A percentile compares a stretch with the other conserved stretches of the same genome.
These are phyloP conservation scores for Globisporangium cederbergense DNA, from an alignment of 352 stramenopile genomes.

Conservation along the genomic window DNA sequence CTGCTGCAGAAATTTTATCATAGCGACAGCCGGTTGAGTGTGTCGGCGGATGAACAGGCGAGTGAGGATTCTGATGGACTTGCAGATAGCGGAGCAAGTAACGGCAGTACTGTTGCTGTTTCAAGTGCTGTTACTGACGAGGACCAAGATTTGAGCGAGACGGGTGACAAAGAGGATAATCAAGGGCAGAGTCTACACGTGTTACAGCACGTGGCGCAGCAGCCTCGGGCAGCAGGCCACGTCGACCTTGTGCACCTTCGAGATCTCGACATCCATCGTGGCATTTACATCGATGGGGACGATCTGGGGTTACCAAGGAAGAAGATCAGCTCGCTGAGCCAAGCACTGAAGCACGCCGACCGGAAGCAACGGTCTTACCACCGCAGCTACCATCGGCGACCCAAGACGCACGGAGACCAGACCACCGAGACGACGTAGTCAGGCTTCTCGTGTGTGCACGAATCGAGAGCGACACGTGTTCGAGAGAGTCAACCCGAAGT, in stretches of 20 bases:
- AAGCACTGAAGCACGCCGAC: conserved; percentile 40
- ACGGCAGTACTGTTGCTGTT: background rate
- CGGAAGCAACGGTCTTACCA: conserved; percentile 37
- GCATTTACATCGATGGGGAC: conserved; percentile 35
- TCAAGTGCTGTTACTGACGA: background rate
- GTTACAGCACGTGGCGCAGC: conserved; percentile 9
- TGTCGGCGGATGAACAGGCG: conserved; percentile 17
- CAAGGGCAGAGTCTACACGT: conserved; percentile 2
- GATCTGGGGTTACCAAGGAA: conserved; percentile 31
- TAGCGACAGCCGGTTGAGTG: conserved; percentile 24
- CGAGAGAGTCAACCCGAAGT: background rate
- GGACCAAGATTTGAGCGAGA: background rate
- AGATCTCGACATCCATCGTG: conserved; percentile 29
- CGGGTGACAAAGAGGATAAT: conserved; percentile 7
- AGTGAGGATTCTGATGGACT: conserved; percentile 10
- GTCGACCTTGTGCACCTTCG: conserved; percentile 30
- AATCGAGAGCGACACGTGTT: background rate
- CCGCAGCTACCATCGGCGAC: conserved; percentile 23
- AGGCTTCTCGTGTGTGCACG: background rate
- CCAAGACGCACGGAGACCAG: conserved; percentile 20
- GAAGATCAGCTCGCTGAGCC: conserved; percentile 36
- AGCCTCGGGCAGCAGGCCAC: conserved; percentile 18
- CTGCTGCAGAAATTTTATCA: conserved; percentile 42
- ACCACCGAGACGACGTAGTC: conserved; percentile 13
- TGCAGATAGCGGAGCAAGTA: conserved; percentile 2